Base-by-base conservation (phyloP, 768 basidiomycete species). In the Trametes cinnabarina region DNA sequence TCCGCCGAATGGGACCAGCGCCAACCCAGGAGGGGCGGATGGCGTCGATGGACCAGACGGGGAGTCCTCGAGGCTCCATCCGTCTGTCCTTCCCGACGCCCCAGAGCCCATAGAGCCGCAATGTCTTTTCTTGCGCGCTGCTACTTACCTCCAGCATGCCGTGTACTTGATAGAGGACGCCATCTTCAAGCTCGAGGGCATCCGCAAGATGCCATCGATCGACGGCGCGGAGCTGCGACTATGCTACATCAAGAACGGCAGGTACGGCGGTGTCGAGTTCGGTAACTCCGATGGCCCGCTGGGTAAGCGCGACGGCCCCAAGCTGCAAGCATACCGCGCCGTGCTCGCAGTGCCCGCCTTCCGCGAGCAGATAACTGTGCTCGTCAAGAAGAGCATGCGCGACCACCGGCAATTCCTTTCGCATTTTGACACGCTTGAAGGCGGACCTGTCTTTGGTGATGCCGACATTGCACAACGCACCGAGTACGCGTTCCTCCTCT, bases 91-190 rank as follows among this genome's bases (percentile, higher is more conserved):
- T 3, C 86, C 88, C 4, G 85, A 88, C 61, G 87, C 90, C 11
- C 92, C 93, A 0, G 90, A 93, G 56, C 90, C 94, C 35, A 84
- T 94, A 54, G 93, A 95, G 67, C 86, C 85, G 0, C 93, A 94
- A 66, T 74, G 90, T 22, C 73, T 92, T 28, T 95, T 95, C 74
- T 76, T 92, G 26, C 86, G 93, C 44, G 93, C 88, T 3, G 86
- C 90, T 3, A 85, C 92, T 3, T 87, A 90, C 71, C 79, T 94
- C 3, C 90, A 92, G 63, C 86, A 92, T 26, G 90, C 89, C 0
- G 74, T 92, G 4, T 77, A 79, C 67, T 73, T 91, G 26, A 87
- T 94, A 61, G 93, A 95, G 71, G 74, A 77, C 28, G 83, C 84
- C 0, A 80, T 92, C 5, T 73, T 94, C 59, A 74, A 79, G 56